Evolutionary conservation across 768 basidiomycete species (phyloP).

Genomic region (Mycena chlorophos): DNA sequence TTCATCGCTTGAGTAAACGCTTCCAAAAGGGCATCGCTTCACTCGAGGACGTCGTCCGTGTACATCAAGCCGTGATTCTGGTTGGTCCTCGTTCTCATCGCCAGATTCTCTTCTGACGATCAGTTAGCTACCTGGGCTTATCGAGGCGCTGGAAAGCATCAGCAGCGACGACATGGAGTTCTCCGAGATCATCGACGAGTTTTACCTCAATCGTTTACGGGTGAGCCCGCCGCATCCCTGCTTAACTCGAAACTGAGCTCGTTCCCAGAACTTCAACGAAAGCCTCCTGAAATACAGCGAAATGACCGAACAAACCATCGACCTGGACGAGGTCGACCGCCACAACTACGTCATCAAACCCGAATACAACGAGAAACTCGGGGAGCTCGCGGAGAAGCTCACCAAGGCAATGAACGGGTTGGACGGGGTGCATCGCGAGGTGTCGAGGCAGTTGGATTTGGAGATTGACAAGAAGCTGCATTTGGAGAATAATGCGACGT

Average conservation of each 20-base stretch:
- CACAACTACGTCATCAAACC: conserved; percentile 93
- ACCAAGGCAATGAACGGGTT: conserved; percentile 72
- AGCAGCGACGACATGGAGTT: conserved; percentile 47
- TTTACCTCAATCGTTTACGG: conserved; percentile 61
- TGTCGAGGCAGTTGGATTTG: conserved; percentile 69
- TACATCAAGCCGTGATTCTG: conserved; percentile 90
- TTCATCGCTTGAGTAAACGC: conserved; percentile 87
- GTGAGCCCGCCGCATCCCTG: conserved; percentile 36
- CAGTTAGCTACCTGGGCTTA: conserved; percentile 70
- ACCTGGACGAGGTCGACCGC: conserved; percentile 78
- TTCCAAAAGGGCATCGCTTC: conserved; percentile 84
- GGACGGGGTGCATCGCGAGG: conserved; percentile 75
- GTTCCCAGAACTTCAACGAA: conserved; percentile 55
- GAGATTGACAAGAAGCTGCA: conserved; percentile 96
- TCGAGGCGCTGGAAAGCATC: conserved; percentile 58
- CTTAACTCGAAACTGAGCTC: background rate
- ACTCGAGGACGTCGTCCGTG: conserved; percentile 92
- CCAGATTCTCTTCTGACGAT: background rate
- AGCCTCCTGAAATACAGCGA: conserved; percentile 79
- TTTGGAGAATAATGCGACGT: conserved; percentile 84
- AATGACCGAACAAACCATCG: conserved; percentile 96
- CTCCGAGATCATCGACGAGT: conserved; percentile 59
- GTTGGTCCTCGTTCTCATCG: conserved; percentile 37
- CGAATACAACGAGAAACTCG: conserved; percentile 79
- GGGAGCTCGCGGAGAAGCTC: conserved; percentile 68